Conservation (phyloP, 768 basidiomycete species). For the Mycena galopus region DNA sequence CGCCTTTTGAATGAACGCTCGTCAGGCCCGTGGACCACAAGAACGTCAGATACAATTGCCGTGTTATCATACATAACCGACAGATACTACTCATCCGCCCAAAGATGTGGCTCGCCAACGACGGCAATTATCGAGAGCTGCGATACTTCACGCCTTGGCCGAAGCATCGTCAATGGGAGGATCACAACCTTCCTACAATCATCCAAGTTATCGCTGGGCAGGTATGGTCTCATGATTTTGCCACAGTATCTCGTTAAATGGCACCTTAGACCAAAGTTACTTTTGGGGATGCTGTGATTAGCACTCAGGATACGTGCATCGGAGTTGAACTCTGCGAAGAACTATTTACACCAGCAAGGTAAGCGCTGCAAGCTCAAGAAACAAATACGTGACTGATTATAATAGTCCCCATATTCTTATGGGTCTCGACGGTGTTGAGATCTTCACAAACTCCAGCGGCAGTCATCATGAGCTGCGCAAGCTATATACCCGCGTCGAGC, state of each 20-base stretch:
- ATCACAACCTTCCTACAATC: conserved; percentile 91
- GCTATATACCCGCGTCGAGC: conserved; percentile 88
- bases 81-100: conserved; percentile 95
- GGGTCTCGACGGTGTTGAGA: conserved; percentile 99
- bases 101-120: conserved; percentile 99
- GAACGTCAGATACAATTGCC: conserved; percentile 98
- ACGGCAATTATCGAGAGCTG: conserved; percentile 94
- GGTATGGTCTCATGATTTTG: conserved; percentile 54
- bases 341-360: conserved; percentile 97
- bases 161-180: conserved; percentile 91
- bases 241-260: neutral
- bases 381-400: neutral
- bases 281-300: conserved; percentile 95
- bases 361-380: conserved; percentile 49
- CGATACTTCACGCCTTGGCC: conserved; percentile 96
- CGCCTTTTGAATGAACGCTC: neutral
- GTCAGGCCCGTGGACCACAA: conserved; percentile 96
- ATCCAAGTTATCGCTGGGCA: conserved; percentile 91
- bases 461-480: conserved; percentile 99
- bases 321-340: conserved; percentile 98
- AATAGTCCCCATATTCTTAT: conserved; percentile 94
- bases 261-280: conserved; percentile 81
- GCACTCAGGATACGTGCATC: conserved; percentile 95
- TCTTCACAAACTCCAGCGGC: conserved; percentile 98
- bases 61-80: conserved; percentile 87